phyloP scores from a whole-genome alignment of 768 basidiomycete species.

The Clavaria fumosa region DNA sequence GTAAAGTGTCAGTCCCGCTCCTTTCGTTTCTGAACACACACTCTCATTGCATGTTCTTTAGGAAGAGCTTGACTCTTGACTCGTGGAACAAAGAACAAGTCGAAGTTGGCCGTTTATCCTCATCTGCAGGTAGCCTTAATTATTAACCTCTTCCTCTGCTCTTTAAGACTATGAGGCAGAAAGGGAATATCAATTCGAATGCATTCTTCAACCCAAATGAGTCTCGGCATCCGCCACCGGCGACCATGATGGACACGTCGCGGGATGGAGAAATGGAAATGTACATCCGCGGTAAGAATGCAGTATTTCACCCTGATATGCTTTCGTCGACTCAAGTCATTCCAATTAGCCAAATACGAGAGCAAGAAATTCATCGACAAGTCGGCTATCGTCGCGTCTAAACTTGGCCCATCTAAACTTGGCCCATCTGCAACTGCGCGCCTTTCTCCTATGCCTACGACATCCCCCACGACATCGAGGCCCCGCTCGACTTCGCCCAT shows the following conservation, averaged over 20 bases:
- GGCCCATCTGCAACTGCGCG: no score
- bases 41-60: conserved; percentile 18
- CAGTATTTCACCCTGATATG: conserved; percentile 2
- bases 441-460: no score
- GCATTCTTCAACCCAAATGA: conserved; percentile 74
- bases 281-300: conserved; percentile 63
- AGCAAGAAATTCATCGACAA: conserved; percentile 51
- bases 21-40: neutral
- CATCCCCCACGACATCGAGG: conserved; percentile 16
- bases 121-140: conserved; percentile 1
- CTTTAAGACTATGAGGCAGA: conserved; percentile 58
- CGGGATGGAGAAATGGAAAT: conserved; percentile 84
- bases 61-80: conserved; percentile 84
- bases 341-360: conserved; percentile 55
- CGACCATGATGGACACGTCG: conserved; percentile 61
- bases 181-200: conserved; percentile 76
- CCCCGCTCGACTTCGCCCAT: conserved; percentile 11
- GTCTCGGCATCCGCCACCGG: conserved; percentile 63
- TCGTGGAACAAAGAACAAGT: conserved; percentile 81
- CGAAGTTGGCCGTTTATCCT: conserved; percentile 36
- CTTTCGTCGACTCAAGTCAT: conserved; percentile 3
- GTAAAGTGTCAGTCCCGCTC: conserved; percentile 62
- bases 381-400: conserved; percentile 30
- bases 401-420: conserved; percentile 30
- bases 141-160: conserved; percentile 4